Evolutionary conservation across 2,329 filamentous ascomycete genomes (phyloP).

Genomic region (Cladosporium sp.): DNA sequence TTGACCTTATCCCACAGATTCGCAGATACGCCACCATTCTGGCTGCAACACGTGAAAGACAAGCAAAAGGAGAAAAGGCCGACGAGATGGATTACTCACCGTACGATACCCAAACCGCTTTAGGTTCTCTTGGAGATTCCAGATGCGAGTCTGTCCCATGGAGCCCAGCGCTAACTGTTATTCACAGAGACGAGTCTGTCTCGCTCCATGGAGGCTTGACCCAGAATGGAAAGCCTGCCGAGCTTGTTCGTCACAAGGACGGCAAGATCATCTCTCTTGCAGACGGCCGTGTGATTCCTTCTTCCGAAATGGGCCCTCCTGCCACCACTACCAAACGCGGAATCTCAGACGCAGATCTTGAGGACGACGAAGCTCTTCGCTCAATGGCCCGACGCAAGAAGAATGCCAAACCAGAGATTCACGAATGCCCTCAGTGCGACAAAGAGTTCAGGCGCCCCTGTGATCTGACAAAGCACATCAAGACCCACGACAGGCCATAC

Average conservation of each 20-base stretch:
- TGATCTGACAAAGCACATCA: conserved; percentile 96
- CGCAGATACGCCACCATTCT: conserved; percentile 83
- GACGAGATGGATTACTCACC: conserved; percentile 50
- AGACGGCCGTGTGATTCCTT: conserved; percentile 36
- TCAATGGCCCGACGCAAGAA: conserved; percentile 97
- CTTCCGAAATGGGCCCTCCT: conserved; percentile 57
- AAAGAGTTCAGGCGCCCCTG: conserved; percentile 97
- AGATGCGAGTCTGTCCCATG: neutral
- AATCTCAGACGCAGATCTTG: conserved; percentile 55
- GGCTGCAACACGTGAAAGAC: conserved; percentile 66
- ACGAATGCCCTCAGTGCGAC: conserved; percentile 67
- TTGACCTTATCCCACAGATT: conserved; percentile 47
- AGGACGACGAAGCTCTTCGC: conserved; percentile 75
- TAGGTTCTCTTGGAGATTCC: neutral
- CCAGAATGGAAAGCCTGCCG: conserved; percentile 75
- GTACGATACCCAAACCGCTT: conserved; percentile 33
- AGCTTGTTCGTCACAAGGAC: conserved; percentile 77
- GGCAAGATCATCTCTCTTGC: conserved; percentile 76
- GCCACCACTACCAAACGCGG: conserved; percentile 47
- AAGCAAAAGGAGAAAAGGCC: conserved; percentile 51
- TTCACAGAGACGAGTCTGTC: conserved; percentile 63
- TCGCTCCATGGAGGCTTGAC: conserved; percentile 76
- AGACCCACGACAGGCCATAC: conserved; percentile 94
- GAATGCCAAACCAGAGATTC: conserved; percentile 57
- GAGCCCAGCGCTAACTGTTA: neutral